Conservation (phyloP, 305 asterid species). For the Fraxinus nigra region DNA sequence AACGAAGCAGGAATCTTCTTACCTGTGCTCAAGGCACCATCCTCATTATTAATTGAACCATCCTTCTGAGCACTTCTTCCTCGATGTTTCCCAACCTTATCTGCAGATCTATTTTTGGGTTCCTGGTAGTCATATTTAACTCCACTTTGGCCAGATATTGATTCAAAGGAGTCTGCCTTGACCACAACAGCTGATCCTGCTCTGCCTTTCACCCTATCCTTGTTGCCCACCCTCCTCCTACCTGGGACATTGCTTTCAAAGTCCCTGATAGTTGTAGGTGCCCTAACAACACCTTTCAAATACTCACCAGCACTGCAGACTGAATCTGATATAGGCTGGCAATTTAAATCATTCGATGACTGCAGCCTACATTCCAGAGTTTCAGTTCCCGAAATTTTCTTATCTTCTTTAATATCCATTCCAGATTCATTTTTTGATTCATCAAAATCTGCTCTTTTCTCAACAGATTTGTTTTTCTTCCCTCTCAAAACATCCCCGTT, state of each 20-base stretch:
- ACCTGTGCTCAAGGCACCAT: conserved; percentile 31
- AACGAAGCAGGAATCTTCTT: conserved; percentile 35
- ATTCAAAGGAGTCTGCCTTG: conserved; percentile 41
- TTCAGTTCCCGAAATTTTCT: conserved; percentile 38
- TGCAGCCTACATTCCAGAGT: conserved; percentile 31
- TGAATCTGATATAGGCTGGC: conserved; percentile 21
- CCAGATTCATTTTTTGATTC: conserved; percentile 34
- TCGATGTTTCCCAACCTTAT: conserved; percentile 35
- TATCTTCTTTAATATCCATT: conserved; percentile 34
- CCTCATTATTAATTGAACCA: conserved; percentile 36
- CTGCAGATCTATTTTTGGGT: conserved; percentile 40
- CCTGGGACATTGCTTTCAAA: conserved; percentile 35
- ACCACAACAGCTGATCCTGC: conserved; percentile 36
- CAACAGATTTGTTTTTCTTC: conserved; percentile 36
- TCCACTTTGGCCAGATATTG: conserved; percentile 37
- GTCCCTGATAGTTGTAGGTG: conserved; percentile 25
- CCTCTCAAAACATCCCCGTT: conserved; percentile 30
- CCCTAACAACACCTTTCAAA: conserved; percentile 23
- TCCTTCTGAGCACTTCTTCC: conserved; percentile 38
- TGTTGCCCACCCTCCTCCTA: conserved; percentile 39
- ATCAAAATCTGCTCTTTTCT: conserved; percentile 35
- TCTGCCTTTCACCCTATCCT: conserved; percentile 40
- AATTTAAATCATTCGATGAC: conserved; percentile 30
- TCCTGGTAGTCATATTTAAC: conserved; percentile 38
- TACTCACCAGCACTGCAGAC: conserved; percentile 26